Evolutionary conservation across 257 asterid species (phyloP), one percentile per base, ranked within the genome.

Genomic region (Agastache rugosa): DNA sequence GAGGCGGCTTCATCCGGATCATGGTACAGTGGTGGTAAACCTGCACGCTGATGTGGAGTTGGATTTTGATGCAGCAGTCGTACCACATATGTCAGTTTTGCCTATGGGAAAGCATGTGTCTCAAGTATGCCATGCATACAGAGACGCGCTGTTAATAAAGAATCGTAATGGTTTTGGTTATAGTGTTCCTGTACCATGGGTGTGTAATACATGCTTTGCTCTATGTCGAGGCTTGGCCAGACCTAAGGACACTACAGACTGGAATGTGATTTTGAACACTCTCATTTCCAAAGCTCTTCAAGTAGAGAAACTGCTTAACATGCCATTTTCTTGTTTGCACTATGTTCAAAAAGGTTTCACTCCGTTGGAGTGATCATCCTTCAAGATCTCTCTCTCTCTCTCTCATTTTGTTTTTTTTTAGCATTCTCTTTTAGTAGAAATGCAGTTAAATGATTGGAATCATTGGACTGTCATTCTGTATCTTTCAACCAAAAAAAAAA

Each of bases 21-120:
- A 91, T 69, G 98, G 98, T 56, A 87, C 98, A 1, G 90, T 91
- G 44, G 87, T 93, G 14, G 91, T 93, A 77, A 93, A 93, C 85
- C 90, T 93, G 65, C 98, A 91, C 61, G 56, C 94, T 0, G 91
- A 89, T 79, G 84, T 27, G 16, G 93, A 88, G 54, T 58, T 78
- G 71, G 77, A 67, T 44, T 20, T 22, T 1, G 85, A 62, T 9
- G 70, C 77, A 0, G 67, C 82, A 53, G 47, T 50, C 42, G 69
- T 71, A 29, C 75, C 82, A 15, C 64, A 15, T 16, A 37, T 56
- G 58, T 69, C 67, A 16, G 22, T 59, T 56, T 63, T 81, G 73
- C 89, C 86, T 0, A 83, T 74, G 87, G 96, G 97, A 2, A 81
- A 65, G 82, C 83, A 93, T 23, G 80, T 85, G 17, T 82, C 86